Base-by-base conservation (phyloP, 108 stramenopile species). In the Skeletonema potamos region DNA sequence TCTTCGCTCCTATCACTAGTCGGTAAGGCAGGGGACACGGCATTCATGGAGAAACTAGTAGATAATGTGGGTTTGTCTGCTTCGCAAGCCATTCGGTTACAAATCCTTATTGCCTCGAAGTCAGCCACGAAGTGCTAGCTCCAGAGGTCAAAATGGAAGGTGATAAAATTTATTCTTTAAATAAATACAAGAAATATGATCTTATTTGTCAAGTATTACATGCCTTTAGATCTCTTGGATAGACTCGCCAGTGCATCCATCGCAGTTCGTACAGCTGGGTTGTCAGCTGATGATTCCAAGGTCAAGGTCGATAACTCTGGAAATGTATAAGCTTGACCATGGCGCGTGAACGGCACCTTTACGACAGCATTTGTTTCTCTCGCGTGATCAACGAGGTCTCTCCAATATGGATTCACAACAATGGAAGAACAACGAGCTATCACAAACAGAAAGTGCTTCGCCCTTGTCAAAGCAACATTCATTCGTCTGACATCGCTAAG, bases 391-490 rank as follows among this genome's bases (percentile, higher is more conserved):
- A 95, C 89, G 6, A 95, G 82, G 63, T 92, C 87, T 67, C 82
- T 72, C 94, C 94, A 95, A 63, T 93, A 93, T 22, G 94, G 92
- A 72, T 95, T 95, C 26, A 93, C 89, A 4, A 81, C 64, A 72
- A 95, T 92, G 0, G 83, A 86, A 62, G 84, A 61, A 58, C 88
- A 89, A 11, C 87, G 73, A 9, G 92, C 92, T 66, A 95, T 90
- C n/a, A 95, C 82, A 67, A 95, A 90, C 13, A 95, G 66, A 62
- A 92, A 90, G 57, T 89, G 70, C 48, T 93, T 94, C 20, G 98
- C 97, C n/a, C 99, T 88, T 12, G 99, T 99, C 73, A 99, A 78
- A 18, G 98, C 98, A 1, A 99, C 99, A 68, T 99, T 99, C 91
- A 99, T 96, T 18, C 99, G 89, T 48, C 98, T 77, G 2, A 96